Base-by-base conservation (phyloP, 164 flowering plant species). In the Protea cynaroides region DNA sequence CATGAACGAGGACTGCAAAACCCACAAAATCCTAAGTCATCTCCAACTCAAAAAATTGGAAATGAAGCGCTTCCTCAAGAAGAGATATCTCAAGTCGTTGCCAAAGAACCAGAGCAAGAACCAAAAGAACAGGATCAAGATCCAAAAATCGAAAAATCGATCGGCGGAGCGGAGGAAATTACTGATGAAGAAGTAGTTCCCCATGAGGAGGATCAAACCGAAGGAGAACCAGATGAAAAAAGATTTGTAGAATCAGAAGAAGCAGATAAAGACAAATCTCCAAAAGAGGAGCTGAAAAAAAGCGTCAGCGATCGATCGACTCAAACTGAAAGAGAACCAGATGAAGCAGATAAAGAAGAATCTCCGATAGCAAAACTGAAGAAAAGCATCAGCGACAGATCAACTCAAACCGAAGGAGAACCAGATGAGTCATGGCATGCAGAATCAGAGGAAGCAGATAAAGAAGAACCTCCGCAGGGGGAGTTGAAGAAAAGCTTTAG, bases 41-140 rank as follows among this genome's bases (percentile, higher is more conserved):
- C 64, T 49, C 25, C 66, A 58, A 51, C 53, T n/a, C 50, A 17
- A 18, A 23, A 65, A 57, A 36, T 11, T 66, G 52, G 43, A 49
- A 51, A 55, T 24, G 67, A 54, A 54, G n/a, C 4, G 14, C 10
- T 23, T 40, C 14, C 43, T 51, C 51, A 56, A 46, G 47, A 29
- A 54, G n/a, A 40, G 8, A 40, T 23, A 25, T 8, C 43, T 51
- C 51, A 56, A 46, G 47, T 22, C 22, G 61, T 43, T 40, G 43
- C 46, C 12, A 5, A 44, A 61, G 36, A 19, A 37, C 65, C 46
- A 29, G 29, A 52, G 25, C 59, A 49, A 36, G 46, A 9, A 40
- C 15, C 50, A 22, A 22, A 13, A 36, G 64, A 37, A 57, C 54
- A 58, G 14, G 46, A 40, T 18, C 51, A 22, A 4, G 61, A 25